These are phyloP conservation scores for Glycyrrhiza uralensis DNA, from an alignment of 306 rosid genomes.

Conservation along the genomic window DNA sequence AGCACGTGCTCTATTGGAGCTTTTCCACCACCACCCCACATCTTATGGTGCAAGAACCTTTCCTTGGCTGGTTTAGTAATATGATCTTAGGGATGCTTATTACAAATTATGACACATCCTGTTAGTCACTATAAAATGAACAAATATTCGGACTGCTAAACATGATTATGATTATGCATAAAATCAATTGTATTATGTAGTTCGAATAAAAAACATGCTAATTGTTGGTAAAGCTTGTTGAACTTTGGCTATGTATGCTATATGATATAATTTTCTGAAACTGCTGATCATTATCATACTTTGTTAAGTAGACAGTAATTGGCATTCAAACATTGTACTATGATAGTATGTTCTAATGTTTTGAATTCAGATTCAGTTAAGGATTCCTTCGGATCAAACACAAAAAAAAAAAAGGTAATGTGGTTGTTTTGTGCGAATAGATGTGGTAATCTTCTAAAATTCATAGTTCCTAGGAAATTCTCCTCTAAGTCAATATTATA, in stretches of 20 bases:
- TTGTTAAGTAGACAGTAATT: no score
- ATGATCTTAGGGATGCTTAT: not conserved
- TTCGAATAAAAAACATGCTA: not conserved
- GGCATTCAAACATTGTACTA: not conserved
- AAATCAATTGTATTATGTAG: not conserved
- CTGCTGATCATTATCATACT: not conserved
- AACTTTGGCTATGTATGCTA: not conserved
- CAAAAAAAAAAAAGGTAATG: no score
- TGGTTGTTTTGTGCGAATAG: no score
- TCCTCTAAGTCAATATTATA: not conserved
- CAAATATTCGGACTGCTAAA: not conserved
- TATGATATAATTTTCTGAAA: not conserved
- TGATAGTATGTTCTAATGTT: not conserved
- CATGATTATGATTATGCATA: not conserved
- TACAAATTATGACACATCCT: not conserved
- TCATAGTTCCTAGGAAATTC: not conserved
- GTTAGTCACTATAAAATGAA: not conserved
- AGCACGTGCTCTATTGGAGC: slow-evolving; percentile 53
- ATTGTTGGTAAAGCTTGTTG: not conserved
- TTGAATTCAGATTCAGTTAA: not conserved
- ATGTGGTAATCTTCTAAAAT: not conserved
- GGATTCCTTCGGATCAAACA: not conserved
- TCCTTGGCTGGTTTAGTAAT: not conserved
- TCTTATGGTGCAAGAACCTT: slow-evolving; percentile 45
- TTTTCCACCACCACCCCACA: slow-evolving; percentile 54